Base-by-base conservation (phyloP, 441 rosid genomes). In the Populus trichocarpa region DNA sequence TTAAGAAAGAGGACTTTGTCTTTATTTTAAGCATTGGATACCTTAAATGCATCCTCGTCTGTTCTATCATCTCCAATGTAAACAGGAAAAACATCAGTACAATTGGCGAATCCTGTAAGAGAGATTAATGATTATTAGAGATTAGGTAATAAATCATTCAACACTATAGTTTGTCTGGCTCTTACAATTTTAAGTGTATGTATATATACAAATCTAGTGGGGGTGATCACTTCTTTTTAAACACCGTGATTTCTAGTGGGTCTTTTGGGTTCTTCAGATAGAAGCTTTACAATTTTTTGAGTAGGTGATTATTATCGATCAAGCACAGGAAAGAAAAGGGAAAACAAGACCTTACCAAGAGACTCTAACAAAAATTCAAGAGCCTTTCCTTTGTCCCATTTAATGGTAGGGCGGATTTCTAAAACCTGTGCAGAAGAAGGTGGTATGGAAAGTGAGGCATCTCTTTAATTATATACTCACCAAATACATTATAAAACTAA, bases 381-480 rank as follows among this genome's bases (percentile, higher is more conserved):
- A 76, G 99, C 99, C 85, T 90, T 90, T 33, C 99, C 99, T 86
- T 96, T 96, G 87, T 96, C 91, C 99, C 99, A 96, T 82, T 94
- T 88, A 74, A 96, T 96, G 12, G 84, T 85, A 10, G 99, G 98
- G 38, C 99, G 97, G 73, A 96, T 89, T 88, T 96, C 99, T 13
- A 96, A 72, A 12, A 96, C 99, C 99, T 96, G 81, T 46, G 72
- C 16, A 40, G 35, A 78, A 40, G 26, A 53, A 68, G 67, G 73
- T 22, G 38, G 6, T 33, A 5, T 26, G 32, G 50, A 71, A 53
- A 78, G 69, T 83, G 70, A 85, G 78, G 76, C 65, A 67, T 70
- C 64, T 75, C 46, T 57, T 35, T 53, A 50, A 53, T 71, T 71
- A 76, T 50, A n/a, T 6, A 36, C 7, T 42, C 36, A 18, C 75